Evolutionary conservation across 345 rosid species (phyloP).

Genomic region (Eucalyptus camaldulensis): DNA sequence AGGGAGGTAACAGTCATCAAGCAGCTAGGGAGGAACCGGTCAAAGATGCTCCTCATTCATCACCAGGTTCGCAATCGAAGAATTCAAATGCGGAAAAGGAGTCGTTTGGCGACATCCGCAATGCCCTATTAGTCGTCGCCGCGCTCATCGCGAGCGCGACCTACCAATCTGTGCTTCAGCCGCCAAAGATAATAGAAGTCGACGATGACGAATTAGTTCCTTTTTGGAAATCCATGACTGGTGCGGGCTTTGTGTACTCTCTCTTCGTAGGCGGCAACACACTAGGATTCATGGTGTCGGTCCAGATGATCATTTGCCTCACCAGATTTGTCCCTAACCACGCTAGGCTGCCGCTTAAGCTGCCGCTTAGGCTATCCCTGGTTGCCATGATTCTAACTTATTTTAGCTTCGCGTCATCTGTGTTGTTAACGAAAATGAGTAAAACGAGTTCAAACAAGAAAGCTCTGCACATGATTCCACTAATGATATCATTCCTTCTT

Average conservation of each 20-base stretch:
- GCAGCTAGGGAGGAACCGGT: neutral
- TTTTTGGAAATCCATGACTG: fast-evolving
- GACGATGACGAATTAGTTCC: fast-evolving
- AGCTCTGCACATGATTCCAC: fast-evolving
- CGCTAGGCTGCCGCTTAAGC: no score
- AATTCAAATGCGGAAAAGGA: neutral
- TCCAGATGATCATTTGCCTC: no score
- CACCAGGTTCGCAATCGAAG: fast-evolving
- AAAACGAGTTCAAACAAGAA: fast-evolving
- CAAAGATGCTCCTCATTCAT: neutral
- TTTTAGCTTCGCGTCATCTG: no score
- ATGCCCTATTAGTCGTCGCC: neutral
- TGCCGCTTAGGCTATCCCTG: no score
- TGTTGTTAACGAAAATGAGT: fast-evolving
- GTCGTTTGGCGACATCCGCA: neutral
- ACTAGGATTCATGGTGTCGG: no score
- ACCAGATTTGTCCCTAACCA: no score
- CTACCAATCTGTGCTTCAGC: neutral
- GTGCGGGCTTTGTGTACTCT: no score
- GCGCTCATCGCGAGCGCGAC: fast-evolving
- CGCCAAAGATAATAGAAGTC: neutral
- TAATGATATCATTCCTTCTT: no score
- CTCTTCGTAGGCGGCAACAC: no score
- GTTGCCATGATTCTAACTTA: no score
- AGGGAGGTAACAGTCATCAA: neutral